Base-by-base conservation (phyloP, 345 rosid species). In the Clausena lansium region DNA sequence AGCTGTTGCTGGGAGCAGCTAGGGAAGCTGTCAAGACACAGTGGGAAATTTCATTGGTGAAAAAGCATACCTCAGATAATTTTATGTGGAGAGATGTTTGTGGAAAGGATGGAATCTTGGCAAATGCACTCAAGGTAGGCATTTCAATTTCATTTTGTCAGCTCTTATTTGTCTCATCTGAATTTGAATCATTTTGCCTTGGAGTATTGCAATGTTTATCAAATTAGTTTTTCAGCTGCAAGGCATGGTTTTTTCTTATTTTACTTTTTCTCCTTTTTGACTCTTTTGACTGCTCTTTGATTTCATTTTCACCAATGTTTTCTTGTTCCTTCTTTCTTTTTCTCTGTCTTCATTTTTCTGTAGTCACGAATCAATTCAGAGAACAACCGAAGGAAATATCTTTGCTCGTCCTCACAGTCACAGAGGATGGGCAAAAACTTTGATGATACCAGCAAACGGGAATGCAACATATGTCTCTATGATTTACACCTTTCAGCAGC, bases 401-500 rank as follows among this genome's bases (percentile, higher is more conserved):
- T 91, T 36, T 82, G 88, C 73, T 32, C 22, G 61, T 69, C 83
- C 27, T 84, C 80, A 50, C 81, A 78, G 69, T 76, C 87, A 63
- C 81, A 57, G 79, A 88, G 70, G 70, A 89, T 91, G 88, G 89
- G 82, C 59, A 74, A 76, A 73, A 76, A 67, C 63, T 84, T 83
- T 77, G 90, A 84, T 79, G 81, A 79, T n/a, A 77, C 57, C 11
- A 79, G 80, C 77, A 91, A 87, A 79, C 87, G 78, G 78, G 93
- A 88, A 77, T 91, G 93, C 72, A 36, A 76, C 76, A 75, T 83
- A 54, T 93, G 97, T 82, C 84, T 76, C 68, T 85, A 41, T 28
- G 94, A 93, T 83, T 76, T 93, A 83, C 86, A 90, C 80, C 87
- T 91, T 55, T 93, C 98, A 6, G 92, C 97, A 32, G 93, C 73